Base-by-base conservation (phyloP, 345 rosid species). In the Eucalyptus marginata region DNA sequence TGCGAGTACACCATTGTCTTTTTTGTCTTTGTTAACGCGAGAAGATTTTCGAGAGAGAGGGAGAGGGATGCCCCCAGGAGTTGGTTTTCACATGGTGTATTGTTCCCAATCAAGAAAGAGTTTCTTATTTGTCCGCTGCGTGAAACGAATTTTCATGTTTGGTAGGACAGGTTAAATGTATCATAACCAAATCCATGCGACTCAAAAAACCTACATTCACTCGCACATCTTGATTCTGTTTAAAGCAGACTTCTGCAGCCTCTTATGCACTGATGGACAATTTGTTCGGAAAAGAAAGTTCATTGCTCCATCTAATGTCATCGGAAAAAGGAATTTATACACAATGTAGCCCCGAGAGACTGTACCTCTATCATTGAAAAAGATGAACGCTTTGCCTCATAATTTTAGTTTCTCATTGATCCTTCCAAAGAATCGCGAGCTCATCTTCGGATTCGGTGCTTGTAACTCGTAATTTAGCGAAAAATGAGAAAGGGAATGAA, bases 221-320 rank as follows among this genome's bases (percentile, higher is more conserved):
- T 33, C 0, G 22, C 44, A 5, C 81, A 33, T 33, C 81, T 71
- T 33, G 44, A 33, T 71, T 71, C 80, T 16, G 44, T 31, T 31
- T 0, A 7, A n/a, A 31, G 22, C 0, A 66, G 11, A 31, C 40
- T 68, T 0, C 4, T 36, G 83, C 46, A 18, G 81, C 25, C 83
- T 11, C 13, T 10, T 6, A 36, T 11, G 47, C 43, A 40, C 1
- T 20, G 47, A 11, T 40, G 29, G 81, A 3, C 84, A 2, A 40
- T 40, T 20, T 22, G 9, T 40, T 76, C 47, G 5, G 7, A 3
- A 36, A 40, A 40, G 84, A 40, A 40, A 1, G 15, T 20, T 10
- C 47, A 40, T 76, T 1, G 83, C 27, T 20, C 84, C 47, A 40
- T 11, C 3, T 22, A 40, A 76, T 6, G 0, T 22, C 83, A 20